Percentiles rank a stretch among this genome's conserved stretches.
Evolutionary conservation across 306 rosid genomes (phyloP).

Genomic region (Quercus cerris): DNA sequence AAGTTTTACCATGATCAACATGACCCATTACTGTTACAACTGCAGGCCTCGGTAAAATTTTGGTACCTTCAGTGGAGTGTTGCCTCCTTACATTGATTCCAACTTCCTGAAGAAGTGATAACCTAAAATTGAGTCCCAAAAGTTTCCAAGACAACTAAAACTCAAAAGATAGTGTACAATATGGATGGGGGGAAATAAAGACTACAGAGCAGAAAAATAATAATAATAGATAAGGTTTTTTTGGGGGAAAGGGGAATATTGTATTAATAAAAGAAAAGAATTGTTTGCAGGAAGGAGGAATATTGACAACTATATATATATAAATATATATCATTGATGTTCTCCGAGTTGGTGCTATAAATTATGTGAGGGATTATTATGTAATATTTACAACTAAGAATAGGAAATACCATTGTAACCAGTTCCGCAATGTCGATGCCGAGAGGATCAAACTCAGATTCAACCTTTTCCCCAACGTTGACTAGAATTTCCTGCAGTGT

Average conservation of each 20-base stretch:
- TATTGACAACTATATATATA: neutral
- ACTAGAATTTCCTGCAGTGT: conserved; percentile 64
- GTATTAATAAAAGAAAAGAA: no score
- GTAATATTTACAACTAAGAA: conserved; percentile 18
- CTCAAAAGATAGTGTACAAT: conserved; percentile 15
- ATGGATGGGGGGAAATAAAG: neutral
- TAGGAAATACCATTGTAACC: conserved; percentile 69
- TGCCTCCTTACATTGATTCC: conserved; percentile 77
- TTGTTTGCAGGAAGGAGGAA: no score
- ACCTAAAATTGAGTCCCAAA: conserved; percentile 8
- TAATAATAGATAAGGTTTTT: neutral
- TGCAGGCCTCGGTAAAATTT: conserved; percentile 70
- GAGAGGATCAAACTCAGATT: conserved; percentile 84
- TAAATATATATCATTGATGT: neutral
- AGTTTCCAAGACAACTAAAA: conserved; percentile 1
- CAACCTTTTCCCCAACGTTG: conserved; percentile 77
- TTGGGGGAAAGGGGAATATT: no score
- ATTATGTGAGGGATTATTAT: conserved; percentile 7
- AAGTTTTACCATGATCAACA: conserved; percentile 97
- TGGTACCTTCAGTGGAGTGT: conserved; percentile 69
- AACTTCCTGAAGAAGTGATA: conserved; percentile 60
- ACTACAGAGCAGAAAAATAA: neutral
- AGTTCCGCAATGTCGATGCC: conserved; percentile 76
- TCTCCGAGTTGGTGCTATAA: neutral
- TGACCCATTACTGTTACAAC: conserved; percentile 99